Percentiles rank a stretch among this genome's conserved stretches.
These are phyloP conservation scores for Dactylonectria macrodidyma DNA, from an alignment of 2,329 filamentous ascomycete genomes.

Conservation along the genomic window DNA sequence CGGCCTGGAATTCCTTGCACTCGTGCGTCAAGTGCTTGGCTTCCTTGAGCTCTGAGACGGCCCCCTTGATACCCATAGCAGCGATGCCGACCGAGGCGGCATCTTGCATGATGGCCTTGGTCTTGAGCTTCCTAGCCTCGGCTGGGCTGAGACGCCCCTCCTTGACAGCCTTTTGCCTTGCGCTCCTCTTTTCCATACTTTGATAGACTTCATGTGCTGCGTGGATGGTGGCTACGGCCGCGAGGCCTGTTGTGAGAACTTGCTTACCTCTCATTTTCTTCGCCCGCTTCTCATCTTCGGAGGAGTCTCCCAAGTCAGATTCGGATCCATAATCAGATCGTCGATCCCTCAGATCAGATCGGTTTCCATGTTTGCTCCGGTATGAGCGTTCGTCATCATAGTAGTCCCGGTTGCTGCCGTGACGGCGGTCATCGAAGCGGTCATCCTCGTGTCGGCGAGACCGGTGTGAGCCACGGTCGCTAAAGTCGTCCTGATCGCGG, in stretches of 20 bases:
- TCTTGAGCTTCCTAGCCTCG: slow-evolving; percentile 71
- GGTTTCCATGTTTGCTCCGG: slow-evolving; percentile 57
- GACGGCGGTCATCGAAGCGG: slow-evolving; percentile 62
- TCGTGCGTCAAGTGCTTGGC: slow-evolving; percentile 65
- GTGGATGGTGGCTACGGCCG: slow-evolving; percentile 72
- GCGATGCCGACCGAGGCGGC: slow-evolving; percentile 72
- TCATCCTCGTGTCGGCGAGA: slow-evolving; percentile 59
- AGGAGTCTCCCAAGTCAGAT: slow-evolving; percentile 71
- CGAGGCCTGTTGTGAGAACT: slow-evolving; percentile 69
- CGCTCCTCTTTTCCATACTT: slow-evolving; percentile 70
- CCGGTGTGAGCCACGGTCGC: slow-evolving; percentile 59
- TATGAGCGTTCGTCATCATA: slow-evolving; percentile 64
- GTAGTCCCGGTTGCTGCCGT: slow-evolving; percentile 58
- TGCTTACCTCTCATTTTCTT: slow-evolving; percentile 76
- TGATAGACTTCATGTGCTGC: slow-evolving; percentile 72
- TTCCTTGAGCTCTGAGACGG: slow-evolving; percentile 70
- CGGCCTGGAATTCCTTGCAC: slow-evolving; percentile 63
- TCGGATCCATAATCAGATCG: slow-evolving; percentile 66
- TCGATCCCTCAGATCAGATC: slow-evolving; percentile 54
- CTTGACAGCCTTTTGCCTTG: slow-evolving; percentile 67
- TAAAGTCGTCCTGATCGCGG: slow-evolving; percentile 62
- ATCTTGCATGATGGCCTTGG: slow-evolving; percentile 70
- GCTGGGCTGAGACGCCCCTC: slow-evolving; percentile 66
- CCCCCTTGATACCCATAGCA: slow-evolving; percentile 70
- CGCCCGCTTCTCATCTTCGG: slow-evolving; percentile 67